phyloP scores from a whole-genome alignment of 148 eudicot species.

The Cornus controversa region DNA sequence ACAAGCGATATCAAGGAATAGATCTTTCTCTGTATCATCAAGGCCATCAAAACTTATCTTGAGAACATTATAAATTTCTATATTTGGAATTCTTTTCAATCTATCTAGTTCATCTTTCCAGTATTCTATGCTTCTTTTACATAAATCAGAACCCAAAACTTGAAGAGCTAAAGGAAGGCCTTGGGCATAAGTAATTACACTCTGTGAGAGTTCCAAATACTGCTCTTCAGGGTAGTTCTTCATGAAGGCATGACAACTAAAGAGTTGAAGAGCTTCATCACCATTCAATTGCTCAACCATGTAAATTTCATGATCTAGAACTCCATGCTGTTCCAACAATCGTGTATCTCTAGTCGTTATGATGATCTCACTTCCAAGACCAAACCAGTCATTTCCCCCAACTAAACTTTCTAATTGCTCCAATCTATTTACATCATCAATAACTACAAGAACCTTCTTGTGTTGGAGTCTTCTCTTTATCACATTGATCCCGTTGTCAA shows the following conservation, averaged over 20 bases:
- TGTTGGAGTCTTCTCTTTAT: no score
- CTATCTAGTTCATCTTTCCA: not conserved
- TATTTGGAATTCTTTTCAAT: not conserved
- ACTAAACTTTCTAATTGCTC: not conserved
- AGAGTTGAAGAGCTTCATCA: not conserved
- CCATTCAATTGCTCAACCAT: not conserved
- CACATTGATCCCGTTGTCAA: no score
- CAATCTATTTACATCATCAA: constrained; percentile 10
- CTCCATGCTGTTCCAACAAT: not conserved
- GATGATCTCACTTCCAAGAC: constrained; percentile 15
- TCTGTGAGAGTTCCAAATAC: not conserved
- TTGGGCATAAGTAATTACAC: not conserved
- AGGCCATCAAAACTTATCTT: not conserved
- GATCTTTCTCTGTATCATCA: not conserved
- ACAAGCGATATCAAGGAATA: not conserved
- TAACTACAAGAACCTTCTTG: not conserved
- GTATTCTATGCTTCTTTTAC: not conserved
- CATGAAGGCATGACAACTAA: not conserved
- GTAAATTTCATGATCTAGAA: not conserved
- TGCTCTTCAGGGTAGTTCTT: not conserved
- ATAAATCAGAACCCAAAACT: constrained; percentile 13
- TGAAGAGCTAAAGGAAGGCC: constrained; percentile 13
- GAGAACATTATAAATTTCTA: not conserved
- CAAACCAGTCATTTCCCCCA: not conserved
- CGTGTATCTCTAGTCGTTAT: not conserved